These are phyloP conservation scores for Pistacia integerrima DNA, from an alignment of 345 rosid species.

Conservation along the genomic window DNA sequence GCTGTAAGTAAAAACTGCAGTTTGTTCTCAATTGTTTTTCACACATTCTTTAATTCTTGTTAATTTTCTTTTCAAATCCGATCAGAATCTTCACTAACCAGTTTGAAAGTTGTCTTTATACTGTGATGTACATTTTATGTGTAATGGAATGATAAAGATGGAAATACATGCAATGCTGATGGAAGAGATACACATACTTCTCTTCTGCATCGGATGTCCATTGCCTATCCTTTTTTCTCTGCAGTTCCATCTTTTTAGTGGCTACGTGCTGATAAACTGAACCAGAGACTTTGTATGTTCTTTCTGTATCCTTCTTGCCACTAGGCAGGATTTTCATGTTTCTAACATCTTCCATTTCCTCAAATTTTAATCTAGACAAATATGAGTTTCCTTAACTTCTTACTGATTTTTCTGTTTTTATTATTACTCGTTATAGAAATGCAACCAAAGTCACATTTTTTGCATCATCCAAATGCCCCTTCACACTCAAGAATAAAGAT, in stretches of 20 bases:
- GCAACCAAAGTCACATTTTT: neutral
- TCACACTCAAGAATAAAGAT: neutral
- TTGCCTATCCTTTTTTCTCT: conserved; percentile 47
- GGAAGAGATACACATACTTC: conserved; percentile 49
- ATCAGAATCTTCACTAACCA: too few relatives aligned
- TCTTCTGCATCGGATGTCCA: conserved; percentile 54
- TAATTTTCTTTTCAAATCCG: too few relatives aligned
- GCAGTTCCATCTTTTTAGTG: conserved; percentile 42
- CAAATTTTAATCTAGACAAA: neutral
- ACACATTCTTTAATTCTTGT: too few relatives aligned
- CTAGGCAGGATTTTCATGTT: conserved; percentile 2
- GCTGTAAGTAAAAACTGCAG: too few relatives aligned
- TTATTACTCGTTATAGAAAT: neutral
- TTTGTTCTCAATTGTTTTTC: too few relatives aligned
- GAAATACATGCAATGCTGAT: conserved; percentile 33
- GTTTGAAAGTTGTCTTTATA: too few relatives aligned
- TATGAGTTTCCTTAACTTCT: neutral
- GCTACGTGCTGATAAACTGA: conserved; percentile 45
- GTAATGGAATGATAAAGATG: conserved; percentile 43
- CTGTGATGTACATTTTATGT: conserved; percentile 32
- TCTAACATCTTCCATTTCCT: neutral
- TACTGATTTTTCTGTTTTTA: neutral
- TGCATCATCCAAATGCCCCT: neutral
- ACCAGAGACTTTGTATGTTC: conserved; percentile 55
- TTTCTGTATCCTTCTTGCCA: conserved; percentile 9